Evolutionary conservation across 495 filamentous ascomycete genomes (phyloP).

Genomic region (Hypoxylon perforatum): DNA sequence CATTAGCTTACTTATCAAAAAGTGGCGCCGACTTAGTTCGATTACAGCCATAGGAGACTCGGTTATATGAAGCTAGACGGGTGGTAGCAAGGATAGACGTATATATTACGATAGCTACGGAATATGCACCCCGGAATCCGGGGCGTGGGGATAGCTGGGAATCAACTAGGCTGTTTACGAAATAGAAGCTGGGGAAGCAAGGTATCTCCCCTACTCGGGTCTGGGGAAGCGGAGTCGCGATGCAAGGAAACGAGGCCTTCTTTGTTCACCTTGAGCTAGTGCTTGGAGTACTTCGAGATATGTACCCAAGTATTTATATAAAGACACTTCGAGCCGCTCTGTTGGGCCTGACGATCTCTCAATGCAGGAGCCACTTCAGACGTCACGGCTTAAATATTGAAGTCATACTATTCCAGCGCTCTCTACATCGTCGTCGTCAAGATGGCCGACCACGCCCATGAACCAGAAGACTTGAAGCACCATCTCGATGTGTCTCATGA

Average conservation of each 20-base stretch:
- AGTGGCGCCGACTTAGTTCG: too few relatives aligned
- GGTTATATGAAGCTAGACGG: not conserved
- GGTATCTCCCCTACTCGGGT: conserved; percentile 3
- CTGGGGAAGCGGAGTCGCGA: conserved; percentile 12
- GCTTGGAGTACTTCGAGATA: conserved; percentile 4
- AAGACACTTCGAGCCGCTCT: conserved; percentile 14
- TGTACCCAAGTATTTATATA: conserved; percentile 17
- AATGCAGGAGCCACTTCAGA: conserved; percentile 11
- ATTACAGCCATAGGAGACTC: conserved; percentile 1
- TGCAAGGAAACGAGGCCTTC: conserved; percentile 9
- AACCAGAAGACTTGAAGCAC: conserved; percentile 4
- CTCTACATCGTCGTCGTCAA: conserved; percentile 16
- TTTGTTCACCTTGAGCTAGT: conserved; percentile 13
- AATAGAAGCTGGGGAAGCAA: conserved; percentile 13
- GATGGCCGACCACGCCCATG: conserved; percentile 15
- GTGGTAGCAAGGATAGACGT: not conserved
- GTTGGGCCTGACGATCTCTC: conserved; percentile 13
- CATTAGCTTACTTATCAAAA: conserved; percentile 3
- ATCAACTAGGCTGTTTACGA: conserved; percentile 16
- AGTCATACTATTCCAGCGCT: conserved; percentile 9
- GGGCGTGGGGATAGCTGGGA: conserved; percentile 3
- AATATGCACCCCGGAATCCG: conserved; percentile 9
- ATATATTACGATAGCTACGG: too few relatives aligned
- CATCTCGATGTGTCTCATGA: conserved; percentile 15
- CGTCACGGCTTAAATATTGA: not conserved